Conservation (phyloP, 225 moss, liverwort and hornwort genomes). For the Asterella californica region DNA sequence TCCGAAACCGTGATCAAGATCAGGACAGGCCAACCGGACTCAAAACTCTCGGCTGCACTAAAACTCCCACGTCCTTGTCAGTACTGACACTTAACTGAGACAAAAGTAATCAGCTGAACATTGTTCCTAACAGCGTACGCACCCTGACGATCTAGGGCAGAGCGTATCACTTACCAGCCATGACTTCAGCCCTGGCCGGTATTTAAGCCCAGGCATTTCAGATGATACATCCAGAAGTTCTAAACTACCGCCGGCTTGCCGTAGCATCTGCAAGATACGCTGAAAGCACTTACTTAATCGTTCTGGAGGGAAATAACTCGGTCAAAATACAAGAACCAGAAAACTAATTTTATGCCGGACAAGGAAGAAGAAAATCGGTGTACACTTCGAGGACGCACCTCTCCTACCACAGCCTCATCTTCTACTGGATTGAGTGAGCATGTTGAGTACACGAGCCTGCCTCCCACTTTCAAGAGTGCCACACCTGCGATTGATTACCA, state of each 20-base stretch:
- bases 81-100: background rate
- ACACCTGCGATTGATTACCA: slow-evolving; percentile 47
- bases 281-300: background rate
- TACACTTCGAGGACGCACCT: slow-evolving; percentile 38
- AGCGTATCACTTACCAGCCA: slow-evolving; percentile 55
- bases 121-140: background rate
- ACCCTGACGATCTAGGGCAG: background rate
- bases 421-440: slow-evolving; percentile 91
- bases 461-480: slow-evolving; percentile 79
- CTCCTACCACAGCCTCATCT: slow-evolving; percentile 93
- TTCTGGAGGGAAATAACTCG: background rate
- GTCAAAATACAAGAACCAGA: background rate
- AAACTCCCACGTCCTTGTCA: background rate
- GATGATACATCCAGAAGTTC: slow-evolving; percentile 76
- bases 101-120: background rate
- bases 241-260: slow-evolving; percentile 70
- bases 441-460: slow-evolving; percentile 91
- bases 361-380: background rate
- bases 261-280: slow-evolving; percentile 50
- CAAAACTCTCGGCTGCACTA: background rate
- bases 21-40: background rate
- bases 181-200: slow-evolving; percentile 68
- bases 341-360: background rate
- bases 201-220: slow-evolving; percentile 80
- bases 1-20: background rate